Base-by-base conservation (phyloP, 192 early-diverging fungal genomes). In the Paraglomus brasilianum region DNA sequence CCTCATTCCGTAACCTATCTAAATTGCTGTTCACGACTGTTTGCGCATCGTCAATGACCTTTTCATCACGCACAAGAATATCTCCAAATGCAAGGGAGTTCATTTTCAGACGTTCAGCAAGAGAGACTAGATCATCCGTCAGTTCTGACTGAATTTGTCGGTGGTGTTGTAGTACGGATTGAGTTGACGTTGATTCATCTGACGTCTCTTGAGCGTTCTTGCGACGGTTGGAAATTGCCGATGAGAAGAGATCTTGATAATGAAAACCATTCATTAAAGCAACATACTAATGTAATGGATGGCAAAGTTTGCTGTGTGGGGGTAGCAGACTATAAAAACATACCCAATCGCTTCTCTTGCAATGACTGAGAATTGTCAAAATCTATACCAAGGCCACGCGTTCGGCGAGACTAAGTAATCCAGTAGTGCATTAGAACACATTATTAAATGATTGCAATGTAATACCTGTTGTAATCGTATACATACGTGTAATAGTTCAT, bases 121-220 rank as follows among this genome's bases (percentile, higher is more conserved):
- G 81, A 47, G 64, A 64, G 5, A 75, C 56, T 21, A 85, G 61
- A 56, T 85, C 80, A 13, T 68, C 74, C 8, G 83, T 82, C 6
- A 83, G 61, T 17, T 81, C 82, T 46, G 77, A 79, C 38, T 85
- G 83, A 30, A 80, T 59, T 63, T 83, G 73, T 49, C 80, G 77
- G 24, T 84, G 83, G 56, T 84, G 78, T 39, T 78, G 75, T 24
- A 84, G 41, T 8, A 84, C 72, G 30, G 75, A 60, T 38, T 83
- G 78, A 19, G 73, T 74, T 44, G 70, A 72, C 0, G 60, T 70
- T 14, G 76, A 74, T 39, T 80, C 75, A 30, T 80, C 75, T 45
- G 30, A 30, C 30, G 30, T 30, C 30, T 3, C 30, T 30, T 30
- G 30, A 30, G 30, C 1, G 30, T 30, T 30, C 30, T 30, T 30